These are phyloP conservation scores for Boletellus sp. DNA, from an alignment of 1,284 basidiomycete species.

Conservation along the genomic window DNA sequence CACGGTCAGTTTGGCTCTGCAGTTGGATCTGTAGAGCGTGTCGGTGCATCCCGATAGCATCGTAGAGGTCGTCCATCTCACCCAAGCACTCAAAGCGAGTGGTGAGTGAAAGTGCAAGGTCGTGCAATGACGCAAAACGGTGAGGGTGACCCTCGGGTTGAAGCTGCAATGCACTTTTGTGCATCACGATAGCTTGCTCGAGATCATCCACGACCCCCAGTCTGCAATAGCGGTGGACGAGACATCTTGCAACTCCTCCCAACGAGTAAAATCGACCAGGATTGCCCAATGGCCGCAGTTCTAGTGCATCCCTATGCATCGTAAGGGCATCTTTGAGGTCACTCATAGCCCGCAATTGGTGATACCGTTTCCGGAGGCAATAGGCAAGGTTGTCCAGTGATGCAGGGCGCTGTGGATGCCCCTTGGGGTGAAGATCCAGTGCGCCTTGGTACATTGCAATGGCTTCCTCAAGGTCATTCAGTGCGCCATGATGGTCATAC, in stretches of 20 bases:
- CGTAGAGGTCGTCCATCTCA: background rate
- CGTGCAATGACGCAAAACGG: constrained; percentile 1
- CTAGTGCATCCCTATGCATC: background rate
- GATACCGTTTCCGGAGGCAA: background rate
- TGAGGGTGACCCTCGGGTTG: background rate
- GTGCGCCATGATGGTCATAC: background rate
- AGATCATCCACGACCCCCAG: background rate
- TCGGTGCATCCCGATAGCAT: background rate
- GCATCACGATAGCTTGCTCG: background rate
- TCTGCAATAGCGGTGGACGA: background rate
- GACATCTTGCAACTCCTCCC: background rate
- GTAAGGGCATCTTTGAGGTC: background rate
- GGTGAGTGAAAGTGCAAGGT: background rate
- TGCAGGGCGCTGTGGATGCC: background rate
- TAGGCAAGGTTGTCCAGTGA: background rate
- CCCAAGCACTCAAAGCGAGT: background rate
- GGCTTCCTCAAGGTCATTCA: background rate
- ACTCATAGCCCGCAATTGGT: background rate
- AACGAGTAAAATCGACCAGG: background rate
- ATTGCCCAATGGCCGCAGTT: background rate
- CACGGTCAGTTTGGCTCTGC: background rate
- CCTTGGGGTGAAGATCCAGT: background rate
- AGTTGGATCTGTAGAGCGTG: background rate
- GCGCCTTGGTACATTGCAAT: background rate
- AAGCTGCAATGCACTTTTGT: background rate